Base-by-base conservation (phyloP, 164 flowering plant genomes). In the Saururus chinensis region DNA sequence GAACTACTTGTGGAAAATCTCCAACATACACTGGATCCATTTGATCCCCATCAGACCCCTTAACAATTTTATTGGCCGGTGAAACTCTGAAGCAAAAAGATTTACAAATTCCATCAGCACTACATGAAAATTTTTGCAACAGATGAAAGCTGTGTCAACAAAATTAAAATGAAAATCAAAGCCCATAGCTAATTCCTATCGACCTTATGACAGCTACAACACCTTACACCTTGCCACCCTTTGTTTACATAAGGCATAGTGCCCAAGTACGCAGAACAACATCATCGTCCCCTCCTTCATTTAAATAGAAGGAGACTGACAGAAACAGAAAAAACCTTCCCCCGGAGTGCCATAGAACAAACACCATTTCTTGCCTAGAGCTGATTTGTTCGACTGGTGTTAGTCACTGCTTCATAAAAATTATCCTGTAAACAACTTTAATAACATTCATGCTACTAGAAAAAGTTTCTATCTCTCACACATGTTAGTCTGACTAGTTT, bases 1-100 rank as follows among this genome's bases (percentile, higher is more conserved):
- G 96, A 61, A 92, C 86, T 21, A 74, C 82, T 73, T 82, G 85
- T 7, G 98, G 98, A 48, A 89, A 87, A 62, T 92, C 98, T 71
- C 82, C 92, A 76, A 89, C 85, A 82, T 79, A 86, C 35, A 89
- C 88, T 68, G 96, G 98, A 74, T 83, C 74, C 55, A 62, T 66
- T 59, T 74, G 79, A 57, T 84, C 91, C 19, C 60, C 57, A 52
- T 77, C 81, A 60, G 77, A 75, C 57, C 67, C 83, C 64, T 75
- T 80, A 26, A 80, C 89, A 64, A 56, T 72, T 67, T 70, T 78
- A 65, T 82, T 84, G 13, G 26, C 75, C 19, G 77, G 72, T 35
- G 93, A 75, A 65, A 81, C 73, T 66, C 96, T 92, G 72, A 13
- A n/a, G 19, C 67, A 8, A n/a, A 14, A 24, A 14, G 22, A 24